These are phyloP conservation scores for Fonsecaea erecta DNA, from an alignment of 2,329 filamentous ascomycete species.

Conservation along the genomic window DNA sequence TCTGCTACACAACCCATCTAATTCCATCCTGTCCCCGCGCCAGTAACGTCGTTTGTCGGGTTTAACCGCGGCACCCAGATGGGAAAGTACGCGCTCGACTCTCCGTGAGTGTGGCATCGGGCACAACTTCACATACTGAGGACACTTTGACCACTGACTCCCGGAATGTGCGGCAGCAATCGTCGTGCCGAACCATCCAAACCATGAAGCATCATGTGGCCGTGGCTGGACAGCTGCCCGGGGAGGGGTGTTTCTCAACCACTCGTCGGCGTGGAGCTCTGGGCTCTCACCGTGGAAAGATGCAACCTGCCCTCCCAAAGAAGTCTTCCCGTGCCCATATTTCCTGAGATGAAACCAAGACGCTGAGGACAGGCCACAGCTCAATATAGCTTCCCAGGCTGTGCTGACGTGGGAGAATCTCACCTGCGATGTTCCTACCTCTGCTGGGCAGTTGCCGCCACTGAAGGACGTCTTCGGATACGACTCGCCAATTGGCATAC, in stretches of 20 bases:
- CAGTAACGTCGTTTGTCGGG: not conserved
- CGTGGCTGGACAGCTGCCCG: too few relatives aligned
- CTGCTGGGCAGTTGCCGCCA: conserved; percentile 51
- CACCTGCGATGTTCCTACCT: conserved; percentile 56
- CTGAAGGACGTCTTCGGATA: conserved; percentile 55
- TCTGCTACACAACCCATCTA: not conserved
- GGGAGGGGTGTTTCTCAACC: too few relatives aligned
- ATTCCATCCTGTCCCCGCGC: not conserved
- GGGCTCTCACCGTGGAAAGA: too few relatives aligned
- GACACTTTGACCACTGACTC: conserved; percentile 32
- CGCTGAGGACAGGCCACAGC: conserved; percentile 49
- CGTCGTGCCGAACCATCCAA: too few relatives aligned
- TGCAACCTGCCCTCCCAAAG: too few relatives aligned
- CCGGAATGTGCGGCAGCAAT: conserved; percentile 21
- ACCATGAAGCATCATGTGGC: too few relatives aligned
- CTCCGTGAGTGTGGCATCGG: conserved; percentile 22
- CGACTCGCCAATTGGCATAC: conserved; percentile 28
- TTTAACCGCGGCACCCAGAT: not conserved
- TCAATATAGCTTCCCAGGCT: conserved; percentile 60
- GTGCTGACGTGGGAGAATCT: conserved; percentile 60
- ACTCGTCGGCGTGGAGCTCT: too few relatives aligned
- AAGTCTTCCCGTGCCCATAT: too few relatives aligned
- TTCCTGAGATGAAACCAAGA: too few relatives aligned
- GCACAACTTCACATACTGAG: conserved; percentile 13
- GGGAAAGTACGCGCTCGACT: not conserved